A percentile compares a stretch with the other conserved stretches of the same genome.
Evolutionary conservation across 331 rosid genomes (phyloP).

Genomic region (Malus hybrid): DNA sequence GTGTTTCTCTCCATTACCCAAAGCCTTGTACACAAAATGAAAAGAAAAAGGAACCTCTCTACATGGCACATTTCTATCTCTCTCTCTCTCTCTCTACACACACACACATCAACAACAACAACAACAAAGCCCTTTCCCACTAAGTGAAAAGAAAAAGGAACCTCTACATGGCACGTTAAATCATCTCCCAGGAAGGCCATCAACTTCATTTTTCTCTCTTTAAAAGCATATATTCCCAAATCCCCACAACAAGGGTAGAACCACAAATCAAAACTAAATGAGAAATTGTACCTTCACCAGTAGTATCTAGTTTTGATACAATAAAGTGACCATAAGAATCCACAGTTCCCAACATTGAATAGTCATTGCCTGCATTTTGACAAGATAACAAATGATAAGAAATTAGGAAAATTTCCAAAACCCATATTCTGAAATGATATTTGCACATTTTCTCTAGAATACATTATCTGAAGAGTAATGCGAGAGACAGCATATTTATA

Average conservation of each 20-base stretch:
- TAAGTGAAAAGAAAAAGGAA: too few species aligned
- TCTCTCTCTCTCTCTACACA: too few species aligned
- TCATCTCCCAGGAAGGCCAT: neutral
- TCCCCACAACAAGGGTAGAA: neutral
- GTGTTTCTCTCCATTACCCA: too few species aligned
- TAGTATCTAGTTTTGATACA: slow-evolving; percentile 67
- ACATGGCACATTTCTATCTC: too few species aligned
- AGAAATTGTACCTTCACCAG: slow-evolving; percentile 49
- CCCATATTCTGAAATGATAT: neutral
- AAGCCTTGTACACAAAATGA: too few species aligned
- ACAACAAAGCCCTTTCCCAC: too few species aligned
- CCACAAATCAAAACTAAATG: neutral
- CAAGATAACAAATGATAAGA: neutral
- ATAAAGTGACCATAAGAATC: slow-evolving; percentile 84
- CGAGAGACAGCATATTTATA: too few species aligned
- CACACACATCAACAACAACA: too few species aligned
- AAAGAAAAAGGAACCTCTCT: too few species aligned
- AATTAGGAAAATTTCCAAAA: neutral
- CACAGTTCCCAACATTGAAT: slow-evolving; percentile 73
- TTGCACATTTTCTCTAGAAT: neutral
- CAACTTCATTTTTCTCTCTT: neutral
- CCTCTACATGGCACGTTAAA: neutral
- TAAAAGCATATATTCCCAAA: neutral
- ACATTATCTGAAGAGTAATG: too few species aligned
- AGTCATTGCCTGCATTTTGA: slow-evolving; percentile 42